These are phyloP conservation scores for Ceratobasidium sp. DNA, from an alignment of 1,284 basidiomycete species.

Conservation along the genomic window DNA sequence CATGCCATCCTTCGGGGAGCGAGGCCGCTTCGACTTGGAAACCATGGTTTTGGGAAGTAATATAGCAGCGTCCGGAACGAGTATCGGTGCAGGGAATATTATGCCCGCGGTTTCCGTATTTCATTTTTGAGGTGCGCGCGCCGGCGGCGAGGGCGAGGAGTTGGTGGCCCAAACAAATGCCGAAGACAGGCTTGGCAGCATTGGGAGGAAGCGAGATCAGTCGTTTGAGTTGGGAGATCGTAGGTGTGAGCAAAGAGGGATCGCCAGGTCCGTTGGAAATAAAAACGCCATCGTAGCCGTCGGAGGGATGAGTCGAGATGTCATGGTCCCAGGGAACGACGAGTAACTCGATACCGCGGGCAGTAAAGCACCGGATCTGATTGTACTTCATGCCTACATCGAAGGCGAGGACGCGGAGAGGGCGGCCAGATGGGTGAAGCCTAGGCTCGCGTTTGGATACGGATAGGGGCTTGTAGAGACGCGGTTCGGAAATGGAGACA, in stretches of 20 bases:
- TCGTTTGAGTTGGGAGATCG: conserved; percentile 78
- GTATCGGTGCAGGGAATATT: conserved; percentile 98
- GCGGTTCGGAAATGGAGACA: conserved; percentile 82
- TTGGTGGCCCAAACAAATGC: conserved; percentile 99
- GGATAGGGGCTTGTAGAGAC: conserved; percentile 75
- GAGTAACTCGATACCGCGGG: conserved; percentile 95
- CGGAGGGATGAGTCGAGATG: conserved; percentile 78
- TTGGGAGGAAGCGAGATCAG: conserved; percentile 70
- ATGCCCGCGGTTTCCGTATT: conserved; percentile 99
- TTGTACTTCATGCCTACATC: conserved; percentile 99
- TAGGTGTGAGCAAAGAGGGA: conserved; percentile 85
- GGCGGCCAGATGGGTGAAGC: conserved; percentile 82
- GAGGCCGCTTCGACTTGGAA: conserved; percentile 91
- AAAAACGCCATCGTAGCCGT: conserved; percentile 95
- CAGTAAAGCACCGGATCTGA: conserved; percentile 96
- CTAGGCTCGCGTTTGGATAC: conserved; percentile 62
- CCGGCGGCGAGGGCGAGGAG: conserved; percentile 95
- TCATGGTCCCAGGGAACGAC: conserved; percentile 99
- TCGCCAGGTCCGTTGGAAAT: conserved; percentile 99
- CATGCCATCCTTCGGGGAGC: conserved; percentile 90
- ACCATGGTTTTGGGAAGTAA: conserved; percentile 99
- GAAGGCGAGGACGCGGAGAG: conserved; percentile 88
- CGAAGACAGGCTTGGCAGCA: conserved; percentile 91
- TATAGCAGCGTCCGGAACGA: conserved; percentile 96
- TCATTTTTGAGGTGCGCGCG: conserved; percentile 97